These are phyloP conservation scores for Micractinium sp. DNA, from an alignment of 139 green algal species.

Conservation along the genomic window DNA sequence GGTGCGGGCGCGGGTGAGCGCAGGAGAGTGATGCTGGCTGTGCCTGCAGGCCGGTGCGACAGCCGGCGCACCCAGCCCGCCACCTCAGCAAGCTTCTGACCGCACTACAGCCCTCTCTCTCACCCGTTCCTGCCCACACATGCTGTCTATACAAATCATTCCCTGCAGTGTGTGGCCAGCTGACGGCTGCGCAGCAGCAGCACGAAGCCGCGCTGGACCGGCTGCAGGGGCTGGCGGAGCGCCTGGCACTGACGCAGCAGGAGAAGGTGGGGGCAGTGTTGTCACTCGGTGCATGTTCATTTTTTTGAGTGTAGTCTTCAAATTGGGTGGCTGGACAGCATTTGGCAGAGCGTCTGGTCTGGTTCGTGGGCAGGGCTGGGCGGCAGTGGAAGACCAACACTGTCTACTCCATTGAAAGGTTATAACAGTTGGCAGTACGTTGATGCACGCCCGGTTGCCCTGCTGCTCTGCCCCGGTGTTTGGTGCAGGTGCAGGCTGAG, in stretches of 20 bases:
- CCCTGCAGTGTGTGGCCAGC: conserved; percentile 19
- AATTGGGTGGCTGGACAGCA: no score
- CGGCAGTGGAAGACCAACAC: background rate
- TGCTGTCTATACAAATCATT: no score
- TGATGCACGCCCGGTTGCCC: background rate
- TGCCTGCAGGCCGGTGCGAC: no score
- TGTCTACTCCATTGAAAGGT: background rate
- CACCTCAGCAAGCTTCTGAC: background rate
- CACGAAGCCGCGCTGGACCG: conserved; percentile 15
- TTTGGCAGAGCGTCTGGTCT: background rate
- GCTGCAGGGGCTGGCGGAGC: conserved; percentile 18
- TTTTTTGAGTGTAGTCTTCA: no score
- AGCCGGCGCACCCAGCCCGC: no score
- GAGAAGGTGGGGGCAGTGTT: conserved; percentile 19
- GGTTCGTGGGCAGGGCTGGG: background rate
- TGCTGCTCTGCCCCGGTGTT: background rate
- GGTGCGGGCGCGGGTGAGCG: background rate
- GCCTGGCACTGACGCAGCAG: conserved; percentile 27
- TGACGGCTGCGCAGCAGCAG: conserved; percentile 28
- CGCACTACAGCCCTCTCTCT: no score
- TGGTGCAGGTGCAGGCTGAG: background rate
- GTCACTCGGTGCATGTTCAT: no score
- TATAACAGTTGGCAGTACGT: background rate
- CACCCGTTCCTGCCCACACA: no score
- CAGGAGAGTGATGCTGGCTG: background rate